Evolutionary conservation across 495 filamentous ascomycete species (phyloP).

Genomic region (Aspergillus cristatus): DNA sequence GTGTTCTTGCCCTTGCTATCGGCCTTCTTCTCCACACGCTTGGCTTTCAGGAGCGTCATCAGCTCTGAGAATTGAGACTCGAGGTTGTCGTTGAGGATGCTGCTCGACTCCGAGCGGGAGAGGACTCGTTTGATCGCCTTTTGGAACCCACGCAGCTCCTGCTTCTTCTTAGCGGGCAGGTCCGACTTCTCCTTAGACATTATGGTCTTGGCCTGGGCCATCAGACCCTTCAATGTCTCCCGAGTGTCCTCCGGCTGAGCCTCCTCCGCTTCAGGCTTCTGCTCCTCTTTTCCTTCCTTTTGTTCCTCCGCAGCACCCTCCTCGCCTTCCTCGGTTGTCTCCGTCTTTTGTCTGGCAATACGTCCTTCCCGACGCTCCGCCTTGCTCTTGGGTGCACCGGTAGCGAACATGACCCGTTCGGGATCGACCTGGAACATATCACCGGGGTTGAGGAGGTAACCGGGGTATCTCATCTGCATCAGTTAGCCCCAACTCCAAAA

Average conservation of each 20-base stretch:
- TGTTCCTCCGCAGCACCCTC: slow-evolving; percentile 18
- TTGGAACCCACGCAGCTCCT: slow-evolving; percentile 51
- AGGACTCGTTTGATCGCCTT: slow-evolving; percentile 45
- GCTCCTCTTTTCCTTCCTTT: slow-evolving; percentile 18
- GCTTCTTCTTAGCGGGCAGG: slow-evolving; percentile 51
- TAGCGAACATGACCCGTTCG: slow-evolving; percentile 78
- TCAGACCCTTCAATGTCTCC: slow-evolving; percentile 40
- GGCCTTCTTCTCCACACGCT: slow-evolving; percentile 21
- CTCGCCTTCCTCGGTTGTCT: slow-evolving; percentile 16
- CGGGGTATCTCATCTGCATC: slow-evolving; percentile 75
- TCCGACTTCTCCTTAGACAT: slow-evolving; percentile 39
- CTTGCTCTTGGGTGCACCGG: slow-evolving; percentile 59
- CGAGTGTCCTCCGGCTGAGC: slow-evolving; percentile 20
- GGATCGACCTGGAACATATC: slow-evolving; percentile 95
- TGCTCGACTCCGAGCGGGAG: slow-evolving; percentile 35
- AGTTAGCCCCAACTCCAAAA: too few relatives aligned
- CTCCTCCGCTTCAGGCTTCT: slow-evolving; percentile 14
- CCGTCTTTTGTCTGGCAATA: slow-evolving; percentile 16
- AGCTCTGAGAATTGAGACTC: slow-evolving; percentile 44
- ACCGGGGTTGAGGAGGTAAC: slow-evolving; percentile 92
- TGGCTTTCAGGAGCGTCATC: slow-evolving; percentile 32
- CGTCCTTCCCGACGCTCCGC: slow-evolving; percentile 36
- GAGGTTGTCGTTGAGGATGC: slow-evolving; percentile 36
- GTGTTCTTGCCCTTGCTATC: slow-evolving; percentile 10
- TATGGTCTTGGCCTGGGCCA: slow-evolving; percentile 45